phyloP scores from a whole-genome alignment of 345 rosid genomes.

The Physaria fendleri region DNA sequence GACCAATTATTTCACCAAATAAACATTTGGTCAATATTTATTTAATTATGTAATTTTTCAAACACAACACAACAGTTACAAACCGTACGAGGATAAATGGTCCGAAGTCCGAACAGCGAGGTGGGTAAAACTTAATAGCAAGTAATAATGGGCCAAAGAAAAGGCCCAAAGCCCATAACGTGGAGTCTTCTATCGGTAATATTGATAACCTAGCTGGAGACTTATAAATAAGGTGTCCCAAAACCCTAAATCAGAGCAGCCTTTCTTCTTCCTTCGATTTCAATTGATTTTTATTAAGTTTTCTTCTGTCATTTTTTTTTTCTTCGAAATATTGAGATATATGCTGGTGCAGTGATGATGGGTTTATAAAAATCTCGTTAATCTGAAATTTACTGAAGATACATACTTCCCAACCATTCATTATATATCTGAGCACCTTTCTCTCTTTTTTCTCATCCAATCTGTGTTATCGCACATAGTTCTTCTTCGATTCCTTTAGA shows the following conservation, averaged over 20 bases:
- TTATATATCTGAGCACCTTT: slow-evolving; percentile 22
- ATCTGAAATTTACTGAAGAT: slow-evolving; percentile 25
- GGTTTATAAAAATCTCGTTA: slow-evolving; percentile 34
- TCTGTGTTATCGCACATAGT: slow-evolving; percentile 21
- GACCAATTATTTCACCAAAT: too few species aligned
- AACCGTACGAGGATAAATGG: not conserved
- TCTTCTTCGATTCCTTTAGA: slow-evolving; percentile 29
- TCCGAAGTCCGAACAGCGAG: not conserved
- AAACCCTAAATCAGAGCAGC: not conserved
- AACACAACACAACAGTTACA: too few species aligned
- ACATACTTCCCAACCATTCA: slow-evolving; percentile 32
- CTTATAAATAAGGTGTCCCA: slow-evolving; percentile 6
- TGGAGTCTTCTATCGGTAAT: not conserved
- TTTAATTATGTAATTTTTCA: too few species aligned
- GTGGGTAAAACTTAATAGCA: not conserved
- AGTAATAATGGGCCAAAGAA: not conserved
- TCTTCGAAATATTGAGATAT: not conserved
- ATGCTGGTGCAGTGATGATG: slow-evolving; percentile 31
- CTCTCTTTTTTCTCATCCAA: not conserved
- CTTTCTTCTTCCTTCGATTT: not conserved
- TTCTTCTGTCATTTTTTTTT: not conserved
- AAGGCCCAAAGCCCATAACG: not conserved
- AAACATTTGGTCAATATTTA: too few species aligned
- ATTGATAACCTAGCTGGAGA: slow-evolving; percentile 1
- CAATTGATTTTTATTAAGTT: not conserved